Base-by-base conservation (phyloP, 202 grass and related monocot genomes). In the Elaeis oleifera region DNA sequence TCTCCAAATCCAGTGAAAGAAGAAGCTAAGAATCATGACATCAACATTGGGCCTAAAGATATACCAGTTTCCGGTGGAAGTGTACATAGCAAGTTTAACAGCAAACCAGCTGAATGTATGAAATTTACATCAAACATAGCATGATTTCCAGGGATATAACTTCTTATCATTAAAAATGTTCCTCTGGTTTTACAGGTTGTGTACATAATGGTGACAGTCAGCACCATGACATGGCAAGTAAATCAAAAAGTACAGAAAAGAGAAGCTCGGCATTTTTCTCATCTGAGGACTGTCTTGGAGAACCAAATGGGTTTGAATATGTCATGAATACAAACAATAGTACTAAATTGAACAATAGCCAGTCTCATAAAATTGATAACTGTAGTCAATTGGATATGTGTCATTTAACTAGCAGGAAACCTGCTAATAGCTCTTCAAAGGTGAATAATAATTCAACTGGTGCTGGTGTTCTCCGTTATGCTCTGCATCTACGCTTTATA, bases 401-500 rank as follows among this genome's bases (percentile, higher is more conserved):
- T 58, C 44, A 26, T 11, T 66, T 70, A 9, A 55, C 29, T 52
- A 64, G 73, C 69, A 84, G 68, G 59, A 89, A 78, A 59, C 69
- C 60, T 51, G 50, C 53, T 51, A 53, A 71, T 58, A 75, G 28
- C 69, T 53, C 79, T 56, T 68, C 52, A 19, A 99, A 86, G 73
- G 69, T 80, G 72, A 92, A 99, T 73, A 78, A 89, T 76, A 81
- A 76, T 61, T 63, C 76, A 59, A 23, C 76, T 75, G 76, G 53
- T 16, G 51, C 22, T 44, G 85, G 94, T 49, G 84, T 80, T 57
- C 83, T 99, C 59, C 88, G 94, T 31, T 99, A 99, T 75, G 94
- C 94, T 68, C 79, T 99, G 74, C 94, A 99, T 26, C 75, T 99
- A 25, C 88, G 94, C 4, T 99, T 99, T 74, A 68, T 92, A 65